phyloP scores from a whole-genome alignment of 768 basidiomycete genomes.

The Suillus plorans region DNA sequence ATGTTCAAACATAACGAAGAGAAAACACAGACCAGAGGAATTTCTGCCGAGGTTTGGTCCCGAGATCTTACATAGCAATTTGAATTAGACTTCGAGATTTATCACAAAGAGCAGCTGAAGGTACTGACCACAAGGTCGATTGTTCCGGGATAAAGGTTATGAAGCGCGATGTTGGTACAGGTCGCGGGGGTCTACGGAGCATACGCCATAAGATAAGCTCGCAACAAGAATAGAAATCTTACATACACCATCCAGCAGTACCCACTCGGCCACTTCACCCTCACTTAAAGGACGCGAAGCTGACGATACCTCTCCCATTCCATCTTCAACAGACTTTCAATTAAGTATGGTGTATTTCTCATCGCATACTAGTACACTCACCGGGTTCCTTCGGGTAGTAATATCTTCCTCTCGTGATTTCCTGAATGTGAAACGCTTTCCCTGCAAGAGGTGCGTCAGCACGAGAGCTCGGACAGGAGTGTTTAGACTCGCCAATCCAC shows the following conservation, averaged over 20 bases:
- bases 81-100: not conserved
- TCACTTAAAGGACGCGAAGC: conserved; percentile 65
- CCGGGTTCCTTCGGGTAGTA: conserved; percentile 72
- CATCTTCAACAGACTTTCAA: conserved; percentile 39
- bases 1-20: not conserved
- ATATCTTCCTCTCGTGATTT: conserved; percentile 66
- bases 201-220: conserved; percentile 3
- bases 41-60: conserved; percentile 88
- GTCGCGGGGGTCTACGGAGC: conserved; percentile 77
- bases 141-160: conserved; percentile 81
- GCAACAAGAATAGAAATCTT: conserved; percentile 5
- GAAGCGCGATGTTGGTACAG: conserved; percentile 86
- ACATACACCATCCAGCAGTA: conserved; percentile 81
- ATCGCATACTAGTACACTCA: conserved; percentile 17
- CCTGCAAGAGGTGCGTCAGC: conserved; percentile 40
- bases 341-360: not conserved
- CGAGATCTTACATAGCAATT: conserved; percentile 53
- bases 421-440: conserved; percentile 78
- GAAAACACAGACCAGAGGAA: conserved; percentile 58
- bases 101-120: conserved; percentile 16
- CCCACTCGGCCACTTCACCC: conserved; percentile 86
- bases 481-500: conserved; percentile 68
- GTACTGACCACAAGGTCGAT: conserved; percentile 84
- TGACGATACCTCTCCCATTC: conserved; percentile 65
- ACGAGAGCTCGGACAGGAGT: not conserved